These are phyloP conservation scores for Fraxinus baroniana DNA, from an alignment of 305 asterid species.

Conservation along the genomic window DNA sequence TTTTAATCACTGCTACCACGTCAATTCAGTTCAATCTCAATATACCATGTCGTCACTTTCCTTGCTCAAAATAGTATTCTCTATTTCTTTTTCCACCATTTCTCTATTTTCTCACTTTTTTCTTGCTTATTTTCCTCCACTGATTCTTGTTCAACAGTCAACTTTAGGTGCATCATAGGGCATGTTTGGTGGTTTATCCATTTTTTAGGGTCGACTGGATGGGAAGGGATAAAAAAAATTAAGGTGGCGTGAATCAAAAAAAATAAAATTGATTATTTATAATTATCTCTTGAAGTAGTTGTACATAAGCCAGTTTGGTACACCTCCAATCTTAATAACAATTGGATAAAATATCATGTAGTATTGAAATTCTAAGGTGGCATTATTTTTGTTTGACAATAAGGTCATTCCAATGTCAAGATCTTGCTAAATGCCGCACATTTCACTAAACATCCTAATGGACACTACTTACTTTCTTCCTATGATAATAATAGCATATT, in stretches of 20 bases:
- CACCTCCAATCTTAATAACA: not conserved
- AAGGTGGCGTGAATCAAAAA: not conserved
- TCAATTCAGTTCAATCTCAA: no score
- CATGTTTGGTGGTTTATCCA: not conserved
- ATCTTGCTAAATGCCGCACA: not conserved
- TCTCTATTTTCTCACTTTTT: not conserved
- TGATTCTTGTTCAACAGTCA: not conserved
- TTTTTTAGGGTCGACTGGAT: no score
- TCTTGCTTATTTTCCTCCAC: not conserved
- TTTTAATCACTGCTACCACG: not conserved
- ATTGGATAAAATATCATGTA: no score
- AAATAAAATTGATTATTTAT: no score
- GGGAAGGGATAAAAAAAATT: not conserved
- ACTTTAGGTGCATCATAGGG: not conserved
- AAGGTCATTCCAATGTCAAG: not conserved
- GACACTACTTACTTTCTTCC: not conserved
- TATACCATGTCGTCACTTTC: no score
- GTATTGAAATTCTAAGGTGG: not conserved
- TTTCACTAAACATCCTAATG: not conserved
- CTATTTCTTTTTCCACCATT: not conserved
- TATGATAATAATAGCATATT: not conserved
- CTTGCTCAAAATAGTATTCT: no score
- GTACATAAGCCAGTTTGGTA: not conserved
- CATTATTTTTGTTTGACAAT: not conserved
- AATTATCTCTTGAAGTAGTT: no score